A percentile compares a stretch with the other conserved stretches of the same genome.
Conservation (phyloP, 2,329 filamentous ascomycete species). For the Neopestalotiopsis sp. region DNA sequence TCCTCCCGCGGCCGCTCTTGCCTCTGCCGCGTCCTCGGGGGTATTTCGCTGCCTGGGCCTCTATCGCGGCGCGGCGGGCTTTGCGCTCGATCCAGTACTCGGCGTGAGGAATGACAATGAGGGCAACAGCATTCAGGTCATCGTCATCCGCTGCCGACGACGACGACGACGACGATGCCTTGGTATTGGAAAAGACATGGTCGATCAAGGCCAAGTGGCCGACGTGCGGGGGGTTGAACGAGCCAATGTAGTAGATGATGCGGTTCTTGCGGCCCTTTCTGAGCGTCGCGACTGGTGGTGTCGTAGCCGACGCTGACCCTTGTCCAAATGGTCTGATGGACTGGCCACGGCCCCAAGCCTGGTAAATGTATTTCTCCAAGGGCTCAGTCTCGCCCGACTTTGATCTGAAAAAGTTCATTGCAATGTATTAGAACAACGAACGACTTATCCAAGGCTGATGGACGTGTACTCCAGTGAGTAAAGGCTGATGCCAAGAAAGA, state of each 20-base stretch:
- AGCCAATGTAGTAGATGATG: conserved; percentile 42
- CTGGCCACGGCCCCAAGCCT: not conserved
- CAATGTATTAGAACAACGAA: not conserved
- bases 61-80: not conserved
- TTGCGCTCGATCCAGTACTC: conserved; percentile 16
- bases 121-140: conserved; percentile 2
- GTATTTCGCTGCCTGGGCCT: not conserved
- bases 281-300: conserved; percentile 14
- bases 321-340: not conserved
- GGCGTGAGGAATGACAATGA: conserved; percentile 14
- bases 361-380: conserved; percentile 7
- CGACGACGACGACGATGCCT: not conserved
- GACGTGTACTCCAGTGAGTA: not conserved
- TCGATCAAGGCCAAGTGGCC: conserved; percentile 40
- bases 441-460: not conserved
- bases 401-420: not conserved
- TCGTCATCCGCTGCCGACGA: not conserved
- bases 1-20: not conserved
- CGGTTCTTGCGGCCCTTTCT: conserved; percentile 21
- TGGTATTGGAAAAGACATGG: conserved; percentile 32
- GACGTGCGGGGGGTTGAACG: conserved; percentile 44
- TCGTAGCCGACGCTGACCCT: not conserved
- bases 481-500: not conserved
- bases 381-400: not conserved
- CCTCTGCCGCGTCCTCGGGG: not conserved